Evolutionary conservation across 352 stramenopile species (phyloP).

Genomic region (Globisporangium cystogenes): DNA sequence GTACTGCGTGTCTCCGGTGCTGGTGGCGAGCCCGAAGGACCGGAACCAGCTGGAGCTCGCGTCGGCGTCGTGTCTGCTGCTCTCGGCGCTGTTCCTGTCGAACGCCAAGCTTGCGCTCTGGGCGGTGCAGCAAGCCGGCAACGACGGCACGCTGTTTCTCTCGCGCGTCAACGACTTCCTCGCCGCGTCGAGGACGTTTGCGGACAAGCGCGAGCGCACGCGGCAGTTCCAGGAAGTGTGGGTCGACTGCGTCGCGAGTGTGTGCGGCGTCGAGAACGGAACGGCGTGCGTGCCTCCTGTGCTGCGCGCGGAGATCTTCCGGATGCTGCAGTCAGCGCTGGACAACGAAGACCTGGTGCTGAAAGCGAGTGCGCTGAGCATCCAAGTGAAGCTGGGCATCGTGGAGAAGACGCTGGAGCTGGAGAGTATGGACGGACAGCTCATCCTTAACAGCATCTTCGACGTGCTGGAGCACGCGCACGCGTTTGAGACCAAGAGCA

Average conservation of each 20-base stretch:
- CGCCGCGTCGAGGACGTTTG: constrained; percentile 39
- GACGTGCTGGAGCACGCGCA: constrained; percentile 65
- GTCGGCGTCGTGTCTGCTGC: constrained; percentile 56
- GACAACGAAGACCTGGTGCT: constrained; percentile 75
- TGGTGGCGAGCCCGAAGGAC: constrained; percentile 35
- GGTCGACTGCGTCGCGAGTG: constrained; percentile 75
- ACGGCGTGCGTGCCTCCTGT: constrained; percentile 52
- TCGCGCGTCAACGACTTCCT: constrained; percentile 53
- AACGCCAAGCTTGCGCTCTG: constrained; percentile 80
- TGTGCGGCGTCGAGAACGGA: constrained; percentile 72
- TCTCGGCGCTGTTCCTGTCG: constrained; percentile 74
- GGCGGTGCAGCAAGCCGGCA: constrained; percentile 58
- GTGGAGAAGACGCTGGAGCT: constrained; percentile 79
- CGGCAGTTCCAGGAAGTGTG: constrained; percentile 70
- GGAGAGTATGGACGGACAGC: constrained; percentile 47
- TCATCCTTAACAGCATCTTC: constrained; percentile 70
- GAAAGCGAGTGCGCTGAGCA: constrained; percentile 65
- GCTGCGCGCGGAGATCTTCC: constrained; percentile 71
- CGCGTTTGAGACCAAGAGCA: constrained; percentile 32
- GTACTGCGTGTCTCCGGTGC: constrained; percentile 63
- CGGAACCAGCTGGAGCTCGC: constrained; percentile 42
- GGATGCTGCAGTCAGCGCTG: constrained; percentile 59
- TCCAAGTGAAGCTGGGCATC: constrained; percentile 79
- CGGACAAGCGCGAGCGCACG: constrained; percentile 33
- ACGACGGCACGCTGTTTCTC: constrained; percentile 57